These are phyloP conservation scores for Xylaria arbuscula DNA, from an alignment of 2,329 filamentous ascomycete genomes.

Conservation along the genomic window DNA sequence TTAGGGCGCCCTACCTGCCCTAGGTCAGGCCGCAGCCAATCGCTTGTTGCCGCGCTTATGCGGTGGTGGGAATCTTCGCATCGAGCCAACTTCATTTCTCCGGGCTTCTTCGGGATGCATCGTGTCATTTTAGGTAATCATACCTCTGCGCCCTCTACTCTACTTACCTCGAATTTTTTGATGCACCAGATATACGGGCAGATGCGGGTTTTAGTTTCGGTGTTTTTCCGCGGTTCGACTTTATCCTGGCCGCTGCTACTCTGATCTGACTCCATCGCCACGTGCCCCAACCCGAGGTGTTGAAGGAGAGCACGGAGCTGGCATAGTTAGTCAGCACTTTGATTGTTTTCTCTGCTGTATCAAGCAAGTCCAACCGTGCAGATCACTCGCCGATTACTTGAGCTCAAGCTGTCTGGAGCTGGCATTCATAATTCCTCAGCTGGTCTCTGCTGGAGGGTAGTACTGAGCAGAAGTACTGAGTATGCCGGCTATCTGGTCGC, in stretches of 20 bases:
- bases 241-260: constrained; percentile 2
- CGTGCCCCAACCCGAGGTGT: neutral
- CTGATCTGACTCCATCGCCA: neutral
- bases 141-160: neutral
- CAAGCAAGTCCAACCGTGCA: neutral
- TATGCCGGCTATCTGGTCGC: neutral
- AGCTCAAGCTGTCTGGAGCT: neutral
- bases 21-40: constrained; percentile 9
- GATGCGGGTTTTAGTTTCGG: neutral
- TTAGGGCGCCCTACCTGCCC: neutral
- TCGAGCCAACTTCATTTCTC: constrained; percentile 12
- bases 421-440: neutral
- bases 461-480: neutral
- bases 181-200: neutral
- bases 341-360: neutral
- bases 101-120: neutral
- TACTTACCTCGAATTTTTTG: neutral
- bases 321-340: constrained; percentile 1
- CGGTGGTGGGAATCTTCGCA: constrained; percentile 4
- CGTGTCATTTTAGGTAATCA: constrained; percentile 21
- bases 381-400: neutral
- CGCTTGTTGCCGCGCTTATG: constrained; percentile 16
- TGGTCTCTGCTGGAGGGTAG: neutral
- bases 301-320: constrained; percentile 5
- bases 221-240: neutral